A percentile compares a stretch with the other conserved stretches of the same genome.
Conservation (phyloP, 768 basidiomycete genomes). For the Cyathus striatus region DNA sequence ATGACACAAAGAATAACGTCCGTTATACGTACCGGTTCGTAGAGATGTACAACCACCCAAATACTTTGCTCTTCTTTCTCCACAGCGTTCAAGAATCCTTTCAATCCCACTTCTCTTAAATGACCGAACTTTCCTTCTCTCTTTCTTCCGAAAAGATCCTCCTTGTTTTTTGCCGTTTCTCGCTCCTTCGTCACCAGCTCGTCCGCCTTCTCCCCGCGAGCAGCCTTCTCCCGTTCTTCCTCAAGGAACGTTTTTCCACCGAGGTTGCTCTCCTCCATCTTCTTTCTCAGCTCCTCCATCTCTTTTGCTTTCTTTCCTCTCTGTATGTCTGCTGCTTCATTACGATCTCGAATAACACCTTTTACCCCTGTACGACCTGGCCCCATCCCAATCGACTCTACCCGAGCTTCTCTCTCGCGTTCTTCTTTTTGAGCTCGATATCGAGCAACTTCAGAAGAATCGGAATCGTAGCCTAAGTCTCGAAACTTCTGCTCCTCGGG, state of each 20-base stretch:
- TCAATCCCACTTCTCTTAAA: conserved; percentile 71
- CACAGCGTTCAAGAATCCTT: conserved; percentile 69
- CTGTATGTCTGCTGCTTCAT: conserved; percentile 57
- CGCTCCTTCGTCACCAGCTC: conserved; percentile 39
- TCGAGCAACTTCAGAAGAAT: conserved; percentile 35
- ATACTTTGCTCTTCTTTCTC: conserved; percentile 64
- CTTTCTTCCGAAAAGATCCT: conserved; percentile 41
- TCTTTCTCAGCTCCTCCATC: conserved; percentile 42
- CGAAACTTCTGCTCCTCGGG: conserved; percentile 29
- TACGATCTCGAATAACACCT: conserved; percentile 78
- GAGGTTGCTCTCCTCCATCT: conserved; percentile 61
- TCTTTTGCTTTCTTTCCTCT: conserved; percentile 50
- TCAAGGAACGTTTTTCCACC: conserved; percentile 74
- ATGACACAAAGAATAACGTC: not conserved
- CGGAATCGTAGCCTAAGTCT: conserved; percentile 37
- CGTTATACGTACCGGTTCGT: conserved; percentile 57
- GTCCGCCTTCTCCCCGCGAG: conserved; percentile 40
- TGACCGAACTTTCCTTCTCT: conserved; percentile 67
- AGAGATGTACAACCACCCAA: conserved; percentile 86
- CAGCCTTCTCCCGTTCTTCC: conserved; percentile 59
- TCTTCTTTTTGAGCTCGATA: conserved; percentile 27
- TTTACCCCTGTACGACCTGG: conserved; percentile 86
- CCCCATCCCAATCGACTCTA: conserved; percentile 76
- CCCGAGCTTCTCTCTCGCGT: conserved; percentile 18
- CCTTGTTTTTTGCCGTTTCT: conserved; percentile 25